These are phyloP conservation scores for Fusarium illudens DNA, from an alignment of 2,329 filamentous ascomycete genomes.

Conservation along the genomic window DNA sequence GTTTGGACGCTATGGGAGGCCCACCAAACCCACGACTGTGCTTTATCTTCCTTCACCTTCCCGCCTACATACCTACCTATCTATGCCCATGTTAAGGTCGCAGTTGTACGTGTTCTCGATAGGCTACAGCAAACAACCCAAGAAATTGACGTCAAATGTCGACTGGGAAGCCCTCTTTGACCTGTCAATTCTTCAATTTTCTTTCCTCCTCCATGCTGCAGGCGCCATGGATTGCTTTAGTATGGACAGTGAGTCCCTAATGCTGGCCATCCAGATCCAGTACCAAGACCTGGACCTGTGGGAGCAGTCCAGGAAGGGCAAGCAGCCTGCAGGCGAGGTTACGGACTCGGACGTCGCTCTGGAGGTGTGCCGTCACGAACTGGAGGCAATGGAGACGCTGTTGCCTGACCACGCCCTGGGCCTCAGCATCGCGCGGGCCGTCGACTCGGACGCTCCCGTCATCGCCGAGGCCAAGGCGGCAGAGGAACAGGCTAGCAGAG, in stretches of 20 bases:
- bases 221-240: not conserved
- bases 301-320: conserved; percentile 9
- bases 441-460: not conserved
- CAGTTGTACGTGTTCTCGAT: too few relatives aligned
- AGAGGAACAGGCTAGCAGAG: not conserved
- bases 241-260: conserved; percentile 1
- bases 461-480: not conserved
- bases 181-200: too few relatives aligned
- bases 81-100: too few relatives aligned
- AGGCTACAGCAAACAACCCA: too few relatives aligned
- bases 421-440: conserved; percentile 18
- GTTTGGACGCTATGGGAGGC: too few relatives aligned
- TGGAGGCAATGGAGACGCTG: not conserved
- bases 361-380: not conserved
- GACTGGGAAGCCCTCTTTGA: too few relatives aligned
- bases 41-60: too few relatives aligned
- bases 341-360: conserved; percentile 10
- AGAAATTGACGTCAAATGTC: too few relatives aligned
- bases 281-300: not conserved
- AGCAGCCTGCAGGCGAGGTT: conserved; percentile 3
- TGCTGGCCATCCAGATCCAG: conserved; percentile 19
- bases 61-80: too few relatives aligned
- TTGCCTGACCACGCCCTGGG: not conserved
- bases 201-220: not conserved
- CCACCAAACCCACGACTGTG: too few relatives aligned